These are phyloP conservation scores for barrel medic (Medicago truncatula) DNA, from an alignment of 306 rosid species.

Conservation along the genomic window DNA sequence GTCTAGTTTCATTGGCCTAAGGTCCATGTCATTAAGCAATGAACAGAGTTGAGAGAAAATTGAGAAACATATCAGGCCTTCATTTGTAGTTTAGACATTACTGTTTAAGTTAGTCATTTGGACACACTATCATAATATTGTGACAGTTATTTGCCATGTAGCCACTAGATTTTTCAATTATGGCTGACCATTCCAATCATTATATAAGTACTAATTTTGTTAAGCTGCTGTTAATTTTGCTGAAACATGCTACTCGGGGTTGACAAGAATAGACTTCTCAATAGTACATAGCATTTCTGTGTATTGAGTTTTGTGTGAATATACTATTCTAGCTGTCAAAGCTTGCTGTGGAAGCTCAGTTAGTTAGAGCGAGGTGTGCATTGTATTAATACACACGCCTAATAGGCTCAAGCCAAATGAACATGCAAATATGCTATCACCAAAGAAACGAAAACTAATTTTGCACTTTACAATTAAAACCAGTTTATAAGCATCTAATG, in stretches of 20 bases:
- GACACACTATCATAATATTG: slow-evolving; percentile 2
- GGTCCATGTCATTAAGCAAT: slow-evolving; percentile 19
- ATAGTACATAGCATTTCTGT: slow-evolving; percentile 20
- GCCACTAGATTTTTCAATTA: slow-evolving; percentile 29
- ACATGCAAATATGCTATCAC: background rate
- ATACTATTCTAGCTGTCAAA: too few relatives aligned
- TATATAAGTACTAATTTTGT: slow-evolving; percentile 15
- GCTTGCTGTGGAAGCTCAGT: too few relatives aligned
- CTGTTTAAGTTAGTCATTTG: slow-evolving; percentile 36
- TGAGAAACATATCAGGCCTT: slow-evolving; percentile 25
- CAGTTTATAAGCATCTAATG: slow-evolving; percentile 32
- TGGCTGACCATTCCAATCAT: slow-evolving; percentile 34
- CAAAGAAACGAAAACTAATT: background rate
- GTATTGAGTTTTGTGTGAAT: background rate
- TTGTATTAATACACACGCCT: too few relatives aligned
- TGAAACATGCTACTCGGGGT: background rate
- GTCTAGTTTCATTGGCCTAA: slow-evolving; percentile 36
- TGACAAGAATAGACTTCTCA: slow-evolving; percentile 20
- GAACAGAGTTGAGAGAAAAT: slow-evolving; percentile 27
- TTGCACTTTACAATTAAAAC: slow-evolving; percentile 22
- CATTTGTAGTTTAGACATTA: slow-evolving; percentile 1
- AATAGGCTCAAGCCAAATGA: too few relatives aligned
- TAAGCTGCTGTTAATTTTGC: slow-evolving; percentile 4
- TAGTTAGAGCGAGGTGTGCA: too few relatives aligned
- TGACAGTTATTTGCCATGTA: slow-evolving; percentile 27